Evolutionary conservation across 208 protist species (phyloP), one percentile per base, ranked within the genome.

Genomic region (Crithidia bombi): DNA sequence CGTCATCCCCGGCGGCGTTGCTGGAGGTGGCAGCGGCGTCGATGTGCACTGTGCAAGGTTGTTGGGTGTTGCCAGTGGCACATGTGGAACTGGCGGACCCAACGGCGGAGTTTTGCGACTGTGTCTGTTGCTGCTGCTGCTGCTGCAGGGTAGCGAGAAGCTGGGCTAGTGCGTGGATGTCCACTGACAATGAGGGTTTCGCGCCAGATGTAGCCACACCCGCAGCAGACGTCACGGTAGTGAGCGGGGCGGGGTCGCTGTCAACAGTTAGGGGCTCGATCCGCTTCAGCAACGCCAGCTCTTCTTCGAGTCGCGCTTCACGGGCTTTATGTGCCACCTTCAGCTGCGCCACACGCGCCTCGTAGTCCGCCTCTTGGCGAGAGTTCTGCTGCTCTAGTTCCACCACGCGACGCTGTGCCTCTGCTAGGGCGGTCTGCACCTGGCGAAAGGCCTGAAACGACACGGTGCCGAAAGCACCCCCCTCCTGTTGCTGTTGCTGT

Each of bases 291-390:
- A 74, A 19, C 35, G 44, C 25, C 21, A 83, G n/a, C 32, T 83
- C 73, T 17, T 69, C 62, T 52, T 46, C 38, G 44, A 85, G 35
- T 7, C 74, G 79, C 28, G 65, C 35, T 15, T 69, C 65, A 14
- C 68, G 73, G 19, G 57, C 75, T 2, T 44, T 39, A 43, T 85
- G 74, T 11, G 66, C 79, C n/a, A 46, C 67, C 54, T 81, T 76
- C 39, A 81, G 41, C 62, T 71, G 65, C 17, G 46, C 47, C 35
- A 84, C 41, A 14, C 68, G 73, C 14, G 19, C 58, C 35, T 80
- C 79, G 28, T 32, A 62, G 38, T 56, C 51, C 2, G 23, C 32
- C 50, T 76, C 41, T n/a, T 65, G 63, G 23, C 28, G 46, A 17
- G 46, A 33, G 25, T 26, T 49, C 19, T 5, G 35, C 44, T 65